Base-by-base conservation (phyloP, 495 filamentous ascomycete genomes). In the Lasiosphaeria ovina region DNA sequence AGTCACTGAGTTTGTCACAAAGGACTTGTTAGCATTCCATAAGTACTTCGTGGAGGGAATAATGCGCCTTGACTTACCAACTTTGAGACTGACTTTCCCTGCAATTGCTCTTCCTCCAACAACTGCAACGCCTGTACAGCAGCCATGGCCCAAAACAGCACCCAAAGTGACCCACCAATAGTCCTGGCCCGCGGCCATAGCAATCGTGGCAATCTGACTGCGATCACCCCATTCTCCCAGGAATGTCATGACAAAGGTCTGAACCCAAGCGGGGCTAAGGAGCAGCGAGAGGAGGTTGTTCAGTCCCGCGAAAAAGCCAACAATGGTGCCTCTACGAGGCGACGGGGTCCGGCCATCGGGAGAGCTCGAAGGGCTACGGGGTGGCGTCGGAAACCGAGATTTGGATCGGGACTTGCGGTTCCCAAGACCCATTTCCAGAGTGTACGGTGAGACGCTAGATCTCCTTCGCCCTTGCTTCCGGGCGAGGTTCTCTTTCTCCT, bases 231-330 rank as follows among this genome's bases (percentile, higher is more conserved):
- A 98, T 73, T 98, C 94, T 9, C 94, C 94, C 35, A 98, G 77
- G 76, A 98, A 98, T 3, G 94, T 98, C 94, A 98, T 98, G 62
- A 92, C 85, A 72, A 98, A 98, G 5, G 95, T 98, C 74, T 98
- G 94, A 12, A 98, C 94, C 94, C 94, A 98, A 1, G 93, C 94
- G 3, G 94, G 94, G 69, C 90, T 95, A 16, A 98, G 80, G 3
- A 98, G 79, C 8, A 98, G 78, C 4, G 91, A 91, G 51, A 92
- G 82, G 4, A 98, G 86, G 66, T 98, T 98, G 72, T 86, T 87
- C 24, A 98, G 72, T 1, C 94, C 94, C 14, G 63, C 66, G 6
- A 78, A 57, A 44, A 75, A 68, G 14, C 73, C 70, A n/a, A 47
- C 56, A 31, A 79, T 42, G 11, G 66, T 77, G 67, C 72, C 54